phyloP scores from a whole-genome alignment of 1,284 basidiomycete genomes.

The Fistulinella cinereoalba region DNA sequence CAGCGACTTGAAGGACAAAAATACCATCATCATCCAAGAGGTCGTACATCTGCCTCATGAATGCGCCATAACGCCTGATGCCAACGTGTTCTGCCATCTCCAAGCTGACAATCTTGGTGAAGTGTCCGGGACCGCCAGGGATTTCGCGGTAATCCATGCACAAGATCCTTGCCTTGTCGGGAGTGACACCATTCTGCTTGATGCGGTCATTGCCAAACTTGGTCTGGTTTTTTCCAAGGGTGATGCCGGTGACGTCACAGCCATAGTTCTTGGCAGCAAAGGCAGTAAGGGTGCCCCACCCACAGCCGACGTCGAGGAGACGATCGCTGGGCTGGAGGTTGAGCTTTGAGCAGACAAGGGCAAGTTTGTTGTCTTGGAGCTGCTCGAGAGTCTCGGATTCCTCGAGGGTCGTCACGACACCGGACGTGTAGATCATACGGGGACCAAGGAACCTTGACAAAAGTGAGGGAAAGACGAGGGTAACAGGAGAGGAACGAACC shows the following conservation, averaged over 20 bases:
- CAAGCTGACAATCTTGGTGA: slow-evolving; percentile 93
- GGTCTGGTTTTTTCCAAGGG: slow-evolving; percentile 88
- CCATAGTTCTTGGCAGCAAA: slow-evolving; percentile 98
- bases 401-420: slow-evolving; percentile 78
- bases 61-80: slow-evolving; percentile 87
- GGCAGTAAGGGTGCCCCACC: slow-evolving; percentile 95
- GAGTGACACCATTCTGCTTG: slow-evolving; percentile 71
- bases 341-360: slow-evolving; percentile 93
- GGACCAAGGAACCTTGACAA: slow-evolving; percentile 81
- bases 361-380: slow-evolving; percentile 98
- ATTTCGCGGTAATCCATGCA: slow-evolving; percentile 96
- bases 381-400: slow-evolving; percentile 87
- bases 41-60: slow-evolving; percentile 90
- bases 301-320: slow-evolving; percentile 93
- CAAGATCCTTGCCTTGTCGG: slow-evolving; percentile 84
- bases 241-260: slow-evolving; percentile 94
- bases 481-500: slow-evolving; percentile 44
- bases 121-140: slow-evolving; percentile 76
- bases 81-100: slow-evolving; percentile 99
- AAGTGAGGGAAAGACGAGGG: neutral
- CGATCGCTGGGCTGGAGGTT: slow-evolving; percentile 80
- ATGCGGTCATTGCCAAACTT: slow-evolving; percentile 92
- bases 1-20: slow-evolving; percentile 96
- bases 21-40: slow-evolving; percentile 93
- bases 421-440: slow-evolving; percentile 97